Conservation (phyloP, 257 asterid genomes). For the Misopates orontium region DNA sequence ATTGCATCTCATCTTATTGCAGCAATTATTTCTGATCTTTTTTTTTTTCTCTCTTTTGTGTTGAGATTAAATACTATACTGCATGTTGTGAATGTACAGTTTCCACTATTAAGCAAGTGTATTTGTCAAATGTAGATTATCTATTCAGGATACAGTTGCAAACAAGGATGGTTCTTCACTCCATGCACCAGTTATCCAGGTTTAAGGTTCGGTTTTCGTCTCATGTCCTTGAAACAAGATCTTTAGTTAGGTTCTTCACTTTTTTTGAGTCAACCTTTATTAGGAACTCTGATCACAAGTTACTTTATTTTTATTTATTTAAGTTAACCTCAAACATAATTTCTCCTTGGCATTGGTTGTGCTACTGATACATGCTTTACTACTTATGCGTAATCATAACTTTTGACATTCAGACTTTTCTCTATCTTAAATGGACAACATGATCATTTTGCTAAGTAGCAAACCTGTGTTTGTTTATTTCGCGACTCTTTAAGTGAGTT, state of each 20-base stretch:
- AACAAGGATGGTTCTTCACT: constrained; percentile 94
- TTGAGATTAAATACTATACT: constrained; percentile 11
- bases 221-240: constrained; percentile 5
- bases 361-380: constrained; percentile 1
- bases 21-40: constrained; percentile 11
- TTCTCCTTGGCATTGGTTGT: constrained; percentile 14
- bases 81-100: not conserved
- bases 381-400: too few relatives aligned
- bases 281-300: constrained; percentile 1
- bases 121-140: constrained; percentile 52
- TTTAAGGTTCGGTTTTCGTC: constrained; percentile 57
- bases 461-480: not conserved
- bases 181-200: constrained; percentile 88
- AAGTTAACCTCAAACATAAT: not conserved
- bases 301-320: not conserved
- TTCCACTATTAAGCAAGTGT: not conserved
- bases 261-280: not conserved
- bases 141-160: constrained; percentile 92
- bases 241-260: not conserved
- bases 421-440: not conserved
- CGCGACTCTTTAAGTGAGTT: not conserved
- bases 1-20: constrained; percentile 14
- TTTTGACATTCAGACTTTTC: not conserved
- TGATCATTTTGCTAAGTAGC: not conserved
- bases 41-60: not conserved